These are phyloP conservation scores for Bauhinia variegata DNA, from an alignment of 306 rosid genomes.

Conservation along the genomic window DNA sequence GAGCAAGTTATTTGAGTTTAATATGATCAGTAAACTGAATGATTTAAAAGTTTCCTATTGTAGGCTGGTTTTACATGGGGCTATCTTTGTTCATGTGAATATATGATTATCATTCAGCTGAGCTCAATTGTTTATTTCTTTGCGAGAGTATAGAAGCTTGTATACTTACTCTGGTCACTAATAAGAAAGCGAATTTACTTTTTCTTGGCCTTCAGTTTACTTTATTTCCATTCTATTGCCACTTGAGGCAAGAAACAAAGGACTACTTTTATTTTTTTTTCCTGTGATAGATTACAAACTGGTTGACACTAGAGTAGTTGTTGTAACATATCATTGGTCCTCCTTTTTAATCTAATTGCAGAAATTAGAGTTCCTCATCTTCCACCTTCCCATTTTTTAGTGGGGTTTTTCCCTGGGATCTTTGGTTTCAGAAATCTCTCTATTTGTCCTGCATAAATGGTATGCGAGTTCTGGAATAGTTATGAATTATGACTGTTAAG, in stretches of 20 bases:
- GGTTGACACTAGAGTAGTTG: constrained; percentile 2
- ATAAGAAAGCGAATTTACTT: too few relatives aligned
- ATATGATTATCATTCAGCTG: too few relatives aligned
- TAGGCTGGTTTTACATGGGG: too few relatives aligned
- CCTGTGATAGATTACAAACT: not conserved
- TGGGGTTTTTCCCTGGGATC: not conserved
- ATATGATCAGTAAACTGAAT: too few relatives aligned
- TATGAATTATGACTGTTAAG: not conserved
- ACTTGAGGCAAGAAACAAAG: not conserved
- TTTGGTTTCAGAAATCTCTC: not conserved
- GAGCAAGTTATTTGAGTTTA: too few relatives aligned
- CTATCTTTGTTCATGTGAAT: too few relatives aligned
- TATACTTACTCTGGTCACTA: too few relatives aligned
- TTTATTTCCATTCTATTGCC: constrained; percentile 6
- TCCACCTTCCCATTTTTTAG: constrained; percentile 16
- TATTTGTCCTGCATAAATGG: not conserved
- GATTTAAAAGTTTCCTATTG: too few relatives aligned
- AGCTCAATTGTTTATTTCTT: too few relatives aligned
- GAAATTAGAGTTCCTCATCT: not conserved
- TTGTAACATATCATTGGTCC: not conserved
- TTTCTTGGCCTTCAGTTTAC: constrained; percentile 1
- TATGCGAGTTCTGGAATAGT: not conserved
- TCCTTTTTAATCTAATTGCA: not conserved
- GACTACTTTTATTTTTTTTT: not conserved
- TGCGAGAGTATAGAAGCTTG: too few relatives aligned